Base-by-base conservation (phyloP, 805 yeast genomes). In the Lipomyces spencermartinsiae region DNA sequence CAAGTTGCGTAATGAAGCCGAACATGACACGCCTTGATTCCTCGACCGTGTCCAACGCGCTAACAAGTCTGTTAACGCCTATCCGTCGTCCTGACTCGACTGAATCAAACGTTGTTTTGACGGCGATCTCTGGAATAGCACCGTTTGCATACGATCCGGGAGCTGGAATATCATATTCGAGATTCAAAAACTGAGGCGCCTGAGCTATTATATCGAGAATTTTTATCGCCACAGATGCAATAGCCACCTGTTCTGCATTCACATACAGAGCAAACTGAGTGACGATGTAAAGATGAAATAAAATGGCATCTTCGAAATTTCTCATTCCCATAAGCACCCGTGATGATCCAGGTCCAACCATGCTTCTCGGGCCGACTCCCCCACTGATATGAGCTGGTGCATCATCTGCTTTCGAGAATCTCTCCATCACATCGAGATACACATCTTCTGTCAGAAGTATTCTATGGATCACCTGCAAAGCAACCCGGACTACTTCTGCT, bases 221-320 rank as follows among this genome's bases (percentile, higher is more conserved):
- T 12, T 80, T 75, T 19, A 93, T 77, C 0, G 95, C 88, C 39
- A 93, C 79, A 0, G 78, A 64, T 12, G 73, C 74, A 10, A 72
- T 59, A 7, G 55, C 73, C 9, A 79, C 69, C 66, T 87, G 82
- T 4, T 83, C 76, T 0, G 87, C 80, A 0, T 96, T 92, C 61
- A 90, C 87, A 74, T 91, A 92, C 19, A 93, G 78, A 0, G 95
- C 90, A 58, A 93, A 76, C 70, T 90, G 90, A 0, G 91, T 91
- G 29, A 93, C 83, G 9, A 90, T 79, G 0, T 92, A 85, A n/a
- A 93, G 78, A 69, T 90, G 85, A 76, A 88, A 87, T 31, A 91
- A 78, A 8, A 93, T 79, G 0, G 93, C 89, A 74, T 92, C 96
- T 74, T 83, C 87, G 71, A 91, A 90, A 2, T 90, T 84, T 14